A percentile compares a stretch with the other conserved stretches of the same genome.
These are phyloP conservation scores for Russula lepida DNA, from an alignment of 768 basidiomycete species.

Conservation along the genomic window DNA sequence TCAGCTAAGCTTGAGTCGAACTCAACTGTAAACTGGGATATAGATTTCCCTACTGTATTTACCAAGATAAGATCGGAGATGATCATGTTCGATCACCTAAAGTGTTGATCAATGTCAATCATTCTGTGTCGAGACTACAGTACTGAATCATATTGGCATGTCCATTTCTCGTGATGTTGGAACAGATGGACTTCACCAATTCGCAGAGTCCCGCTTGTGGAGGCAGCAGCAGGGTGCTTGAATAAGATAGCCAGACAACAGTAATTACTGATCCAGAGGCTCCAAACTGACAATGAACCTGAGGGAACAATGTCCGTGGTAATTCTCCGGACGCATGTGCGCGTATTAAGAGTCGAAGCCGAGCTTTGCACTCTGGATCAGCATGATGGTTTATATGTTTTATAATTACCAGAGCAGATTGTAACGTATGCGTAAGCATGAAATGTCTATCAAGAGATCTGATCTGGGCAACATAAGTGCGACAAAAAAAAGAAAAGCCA, in stretches of 20 bases:
- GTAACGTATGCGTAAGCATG: neutral
- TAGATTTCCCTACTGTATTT: too few relatives aligned
- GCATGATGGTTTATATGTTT: neutral
- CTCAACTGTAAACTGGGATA: too few relatives aligned
- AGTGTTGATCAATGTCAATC: too few relatives aligned
- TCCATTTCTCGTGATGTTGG: neutral
- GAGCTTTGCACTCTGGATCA: neutral
- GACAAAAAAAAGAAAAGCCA: neutral
- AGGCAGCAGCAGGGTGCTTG: neutral
- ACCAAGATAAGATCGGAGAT: too few relatives aligned
- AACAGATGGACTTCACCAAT: neutral
- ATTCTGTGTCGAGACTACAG: too few relatives aligned
- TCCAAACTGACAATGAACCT: neutral
- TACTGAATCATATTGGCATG: too few relatives aligned
- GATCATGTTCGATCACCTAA: too few relatives aligned
- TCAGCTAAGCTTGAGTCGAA: too few relatives aligned
- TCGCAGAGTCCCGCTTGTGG: neutral
- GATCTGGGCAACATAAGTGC: neutral
- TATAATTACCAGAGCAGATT: neutral
- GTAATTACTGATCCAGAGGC: neutral
- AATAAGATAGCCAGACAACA: neutral
- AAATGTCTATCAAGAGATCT: neutral
- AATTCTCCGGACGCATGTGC: neutral
- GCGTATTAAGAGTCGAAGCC: neutral
- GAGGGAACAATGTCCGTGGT: neutral